Conservation (phyloP, 148 eudicot species). For the Rhododendron molle region DNA sequence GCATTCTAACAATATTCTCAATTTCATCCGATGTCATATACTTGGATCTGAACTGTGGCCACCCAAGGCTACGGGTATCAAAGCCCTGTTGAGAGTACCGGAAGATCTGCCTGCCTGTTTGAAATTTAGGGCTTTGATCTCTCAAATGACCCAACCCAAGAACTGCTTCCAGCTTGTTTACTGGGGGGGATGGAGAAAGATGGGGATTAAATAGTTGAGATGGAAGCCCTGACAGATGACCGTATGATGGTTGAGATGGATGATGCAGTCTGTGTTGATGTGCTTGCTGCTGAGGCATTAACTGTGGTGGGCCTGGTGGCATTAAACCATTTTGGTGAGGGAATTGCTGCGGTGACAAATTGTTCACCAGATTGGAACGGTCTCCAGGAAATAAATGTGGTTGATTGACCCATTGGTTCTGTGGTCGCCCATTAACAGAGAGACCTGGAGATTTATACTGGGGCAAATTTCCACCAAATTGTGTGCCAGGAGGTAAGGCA, state of each 20-base stretch:
- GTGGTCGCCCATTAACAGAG: constrained; percentile 28
- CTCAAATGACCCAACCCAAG: constrained; percentile 63
- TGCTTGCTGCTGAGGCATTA: constrained; percentile 43
- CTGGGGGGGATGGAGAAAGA: constrained; percentile 41
- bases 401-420: constrained; percentile 43
- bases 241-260: constrained; percentile 35
- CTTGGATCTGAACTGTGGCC: constrained; percentile 81
- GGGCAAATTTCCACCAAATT: constrained; percentile 54
- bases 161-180: constrained; percentile 54
- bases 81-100: constrained; percentile 51
- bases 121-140: constrained; percentile 63
- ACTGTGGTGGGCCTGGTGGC: constrained; percentile 28
- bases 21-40: constrained; percentile 81
- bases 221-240: constrained; percentile 51
- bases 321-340: constrained; percentile 55
- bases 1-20: constrained; percentile 80
- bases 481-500: constrained; percentile 35
- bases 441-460: constrained; percentile 36
- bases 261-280: constrained; percentile 44
- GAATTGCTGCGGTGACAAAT: constrained; percentile 51
- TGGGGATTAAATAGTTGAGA: constrained; percentile 52
- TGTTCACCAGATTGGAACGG: constrained; percentile 39
- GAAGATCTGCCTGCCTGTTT: constrained; percentile 42
- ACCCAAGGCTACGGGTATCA: constrained; percentile 33
- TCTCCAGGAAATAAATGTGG: constrained; percentile 42